Percentiles rank a stretch among this genome's conserved stretches.
These are phyloP conservation scores for Umbelopsis sp. DNA, from an alignment of 192 early-diverging fungal species.

Conservation along the genomic window DNA sequence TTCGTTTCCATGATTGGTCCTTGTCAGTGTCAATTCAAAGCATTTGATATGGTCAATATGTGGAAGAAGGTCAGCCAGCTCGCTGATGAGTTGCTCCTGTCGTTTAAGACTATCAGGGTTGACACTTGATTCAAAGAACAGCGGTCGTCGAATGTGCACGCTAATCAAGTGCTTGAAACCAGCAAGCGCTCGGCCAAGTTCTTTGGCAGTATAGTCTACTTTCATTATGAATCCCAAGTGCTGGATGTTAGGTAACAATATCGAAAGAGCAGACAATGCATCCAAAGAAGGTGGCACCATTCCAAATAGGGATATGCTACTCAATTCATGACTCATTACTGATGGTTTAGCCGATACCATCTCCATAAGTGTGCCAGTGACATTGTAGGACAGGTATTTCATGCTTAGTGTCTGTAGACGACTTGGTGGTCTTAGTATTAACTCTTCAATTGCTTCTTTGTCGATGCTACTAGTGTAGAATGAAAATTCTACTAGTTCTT, in stretches of 20 bases:
- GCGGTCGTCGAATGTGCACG: not conserved
- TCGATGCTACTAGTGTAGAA: conserved; percentile 6
- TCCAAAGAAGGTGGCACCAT: conserved; percentile 8
- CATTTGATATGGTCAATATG: not conserved
- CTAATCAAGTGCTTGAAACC: not conserved
- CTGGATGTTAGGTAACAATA: not conserved
- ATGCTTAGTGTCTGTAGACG: not conserved
- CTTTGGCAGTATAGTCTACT: not conserved
- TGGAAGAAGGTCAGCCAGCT: not conserved
- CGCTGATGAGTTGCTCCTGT: not conserved
- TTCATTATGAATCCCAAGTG: conserved; percentile 11
- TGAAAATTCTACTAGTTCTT: not conserved
- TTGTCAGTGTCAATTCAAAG: not conserved
- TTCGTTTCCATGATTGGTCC: not conserved
- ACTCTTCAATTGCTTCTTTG: conserved; percentile 2
- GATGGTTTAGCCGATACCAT: not conserved
- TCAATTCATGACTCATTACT: not conserved
- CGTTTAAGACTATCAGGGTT: not conserved
- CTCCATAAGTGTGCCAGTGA: not conserved
- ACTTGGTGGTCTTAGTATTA: not conserved
- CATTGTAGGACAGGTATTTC: conserved; percentile 14
- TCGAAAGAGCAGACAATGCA: not conserved
- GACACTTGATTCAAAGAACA: not conserved
- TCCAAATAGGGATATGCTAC: not conserved
- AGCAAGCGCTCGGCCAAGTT: conserved; percentile 1